Conservation (phyloP, 1,284 basidiomycete genomes). For the Marasmius oreades region DNA sequence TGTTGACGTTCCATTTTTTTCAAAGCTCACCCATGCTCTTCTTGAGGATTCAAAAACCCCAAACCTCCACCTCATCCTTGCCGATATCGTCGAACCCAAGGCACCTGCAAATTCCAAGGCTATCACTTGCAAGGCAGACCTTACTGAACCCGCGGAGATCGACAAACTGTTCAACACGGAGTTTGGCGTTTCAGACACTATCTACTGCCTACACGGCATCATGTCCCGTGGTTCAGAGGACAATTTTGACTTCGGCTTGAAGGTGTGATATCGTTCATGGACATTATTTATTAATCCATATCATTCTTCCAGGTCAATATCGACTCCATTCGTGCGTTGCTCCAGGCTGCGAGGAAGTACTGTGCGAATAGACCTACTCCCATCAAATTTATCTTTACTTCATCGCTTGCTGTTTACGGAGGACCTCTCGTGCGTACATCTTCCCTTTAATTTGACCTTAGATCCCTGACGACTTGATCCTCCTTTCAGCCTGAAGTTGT, state of each 20-base stretch:
- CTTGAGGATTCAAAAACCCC: constrained; percentile 32
- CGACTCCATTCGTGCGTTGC: constrained; percentile 52
- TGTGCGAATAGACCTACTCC: constrained; percentile 25
- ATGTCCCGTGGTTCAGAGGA: constrained; percentile 72
- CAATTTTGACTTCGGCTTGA: constrained; percentile 57
- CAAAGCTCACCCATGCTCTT: constrained; percentile 30
- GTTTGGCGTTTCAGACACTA: constrained; percentile 38
- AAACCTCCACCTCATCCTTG: constrained; percentile 47
- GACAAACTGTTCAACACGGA: constrained; percentile 28
- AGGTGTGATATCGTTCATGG: constrained; percentile 24
- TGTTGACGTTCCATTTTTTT: not conserved
- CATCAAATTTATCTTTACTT: constrained; percentile 59
- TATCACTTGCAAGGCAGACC: constrained; percentile 45
- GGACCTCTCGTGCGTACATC: constrained; percentile 44
- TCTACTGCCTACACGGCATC: constrained; percentile 63
- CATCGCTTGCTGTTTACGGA: constrained; percentile 64
- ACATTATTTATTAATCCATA: not conserved
- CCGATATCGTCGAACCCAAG: constrained; percentile 50
- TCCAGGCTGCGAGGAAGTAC: constrained; percentile 44
- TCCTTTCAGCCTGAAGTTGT: constrained; percentile 46
- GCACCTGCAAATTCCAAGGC: constrained; percentile 34
- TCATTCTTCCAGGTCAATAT: constrained; percentile 48
- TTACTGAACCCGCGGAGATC: constrained; percentile 21
- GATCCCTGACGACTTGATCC: not conserved
- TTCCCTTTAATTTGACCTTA: not conserved